Base-by-base conservation (phyloP, 306 rosid species). In the Sechiopsis laciniata region DNA sequence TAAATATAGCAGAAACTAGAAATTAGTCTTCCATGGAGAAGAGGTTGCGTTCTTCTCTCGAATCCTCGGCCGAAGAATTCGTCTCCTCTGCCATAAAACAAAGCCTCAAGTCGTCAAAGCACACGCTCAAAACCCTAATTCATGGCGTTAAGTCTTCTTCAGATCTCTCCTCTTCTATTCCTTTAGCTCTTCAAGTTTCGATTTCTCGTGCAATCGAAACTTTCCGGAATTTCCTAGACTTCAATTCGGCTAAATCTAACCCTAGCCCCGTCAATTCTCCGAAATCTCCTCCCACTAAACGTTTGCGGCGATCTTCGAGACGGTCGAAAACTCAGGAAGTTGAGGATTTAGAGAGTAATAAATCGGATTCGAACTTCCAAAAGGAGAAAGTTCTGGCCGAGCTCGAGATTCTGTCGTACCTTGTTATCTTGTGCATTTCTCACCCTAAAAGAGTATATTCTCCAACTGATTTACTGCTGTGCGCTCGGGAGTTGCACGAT, bases 41-140 rank as follows among this genome's bases (percentile, higher is more conserved):
- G 89, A 85, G 79, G 65, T 89, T 94, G 65, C 92, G 92, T 20
- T 83, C 89, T 20, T 81, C 91, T 74, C 87, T 93, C 5, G 78
- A 77, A 21, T 82, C 90, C 75, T 87, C 97, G 21, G 84, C 96
- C 0, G 73, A 83, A 55, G 90, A 89, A 13, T 94, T 94, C 52
- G 56, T 88, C n/a, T 62, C 79, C 37, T 69, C 83, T 9, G 95
- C 97, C 32, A 37, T 83, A 11, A 82, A 76, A 1, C 80, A 57
- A 56, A 72, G 17, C 64, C 88, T 91, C 4, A 94, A 86, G 81
- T 86, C 97, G 55, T 79, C 89, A n/a, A 87, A 82, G 72, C 35
- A 90, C 37, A 42, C 83, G 16, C 81, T 94, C 64, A 90, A 89
- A 87, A 78, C 88, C 89, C 86, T 87, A 79, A 85, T 94, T 55